Evolutionary conservation across 495 filamentous ascomycete species (phyloP), one percentile per base, ranked within the genome.

Genomic region (Monascus purpureus): DNA sequence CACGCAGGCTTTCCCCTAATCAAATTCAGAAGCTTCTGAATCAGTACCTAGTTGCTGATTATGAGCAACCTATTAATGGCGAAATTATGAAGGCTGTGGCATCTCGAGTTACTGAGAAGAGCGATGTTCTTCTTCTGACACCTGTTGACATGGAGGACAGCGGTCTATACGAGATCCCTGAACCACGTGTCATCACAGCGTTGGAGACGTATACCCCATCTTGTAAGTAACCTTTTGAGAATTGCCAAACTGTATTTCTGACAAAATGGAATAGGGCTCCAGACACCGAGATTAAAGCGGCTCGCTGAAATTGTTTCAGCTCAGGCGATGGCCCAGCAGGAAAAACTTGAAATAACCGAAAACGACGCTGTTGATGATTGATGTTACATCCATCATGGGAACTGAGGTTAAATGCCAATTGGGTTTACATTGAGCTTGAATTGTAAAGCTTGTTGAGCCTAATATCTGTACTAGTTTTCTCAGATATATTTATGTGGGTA

Each of bases 41-140:
- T 56, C 92, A 96, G 50, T 99, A 99, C 47, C 75, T 99, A 25
- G 88, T 96, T 13, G 92, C 92, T 13, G 92, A 99, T 59, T 99
- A 99, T 53, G 92, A 99, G 57, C 88, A 95, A 55, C 92, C 92
- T 19, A 99, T 99, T 55, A 96, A 99, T 39, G 88, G 88, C 47
- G 92, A 99, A 47, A 99, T 99, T 49, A 96, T 99, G 92, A 96
- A 96, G 59, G 92, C 92, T 11, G 92, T 99, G 23, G 92, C 92
- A 6, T 93, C 84, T 17, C 72, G 87, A 29, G 92, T 99, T 25
- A 96, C 87, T 1, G 92, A 99, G 63, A 96, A 99, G 77, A 88
- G 82, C 47, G 88, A 96, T 44, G 86, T 95, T 12, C 73, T 99
- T 25, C 72, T 96, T 20, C 65, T 99, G 31, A 75, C 80, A 20